A percentile compares a stretch with the other conserved stretches of the same genome.
These are phyloP conservation scores for Aspergillus pseudonomiae DNA, from an alignment of 2,329 filamentous ascomycete genomes.

Conservation along the genomic window DNA sequence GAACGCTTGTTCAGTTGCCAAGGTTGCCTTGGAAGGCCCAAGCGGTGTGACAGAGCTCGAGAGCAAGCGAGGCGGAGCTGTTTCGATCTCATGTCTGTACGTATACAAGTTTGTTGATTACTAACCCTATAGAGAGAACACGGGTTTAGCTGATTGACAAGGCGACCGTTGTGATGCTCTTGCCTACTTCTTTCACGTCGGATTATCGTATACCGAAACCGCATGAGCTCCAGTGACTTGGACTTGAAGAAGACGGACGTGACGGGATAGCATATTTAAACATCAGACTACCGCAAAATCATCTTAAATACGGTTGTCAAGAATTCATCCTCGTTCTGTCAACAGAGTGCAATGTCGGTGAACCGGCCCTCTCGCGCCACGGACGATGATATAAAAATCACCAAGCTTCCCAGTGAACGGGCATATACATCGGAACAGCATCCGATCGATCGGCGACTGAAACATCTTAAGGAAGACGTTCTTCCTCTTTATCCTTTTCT, in stretches of 20 bases:
- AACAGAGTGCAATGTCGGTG: slow-evolving; percentile 45
- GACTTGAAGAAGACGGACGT: neutral
- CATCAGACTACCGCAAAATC: neutral
- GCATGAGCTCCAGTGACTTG: neutral
- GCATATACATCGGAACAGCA: slow-evolving; percentile 30
- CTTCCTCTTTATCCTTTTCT: slow-evolving; percentile 50
- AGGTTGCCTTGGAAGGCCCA: neutral
- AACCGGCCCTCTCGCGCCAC: slow-evolving; percentile 34
- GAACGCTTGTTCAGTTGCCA: neutral
- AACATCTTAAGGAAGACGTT: slow-evolving; percentile 44
- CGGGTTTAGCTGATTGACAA: neutral
- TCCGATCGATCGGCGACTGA: slow-evolving; percentile 40
- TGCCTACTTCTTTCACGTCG: neutral
- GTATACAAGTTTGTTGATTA: neutral
- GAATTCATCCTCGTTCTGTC: slow-evolving; percentile 7
- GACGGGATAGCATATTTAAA: neutral
- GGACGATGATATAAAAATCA: slow-evolving; percentile 29
- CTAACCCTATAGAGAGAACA: neutral
- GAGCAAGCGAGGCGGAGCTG: neutral
- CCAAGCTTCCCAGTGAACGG: slow-evolving; percentile 26
- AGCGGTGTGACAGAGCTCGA: slow-evolving; percentile 1
- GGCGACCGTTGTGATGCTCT: neutral
- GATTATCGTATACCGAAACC: neutral
- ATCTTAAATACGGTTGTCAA: slow-evolving; percentile 4
- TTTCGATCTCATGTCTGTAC: neutral